Evolutionary conservation across 2,329 filamentous ascomycete genomes (phyloP), one percentile per base, ranked within the genome.

Genomic region (Polychaeton citri): DNA sequence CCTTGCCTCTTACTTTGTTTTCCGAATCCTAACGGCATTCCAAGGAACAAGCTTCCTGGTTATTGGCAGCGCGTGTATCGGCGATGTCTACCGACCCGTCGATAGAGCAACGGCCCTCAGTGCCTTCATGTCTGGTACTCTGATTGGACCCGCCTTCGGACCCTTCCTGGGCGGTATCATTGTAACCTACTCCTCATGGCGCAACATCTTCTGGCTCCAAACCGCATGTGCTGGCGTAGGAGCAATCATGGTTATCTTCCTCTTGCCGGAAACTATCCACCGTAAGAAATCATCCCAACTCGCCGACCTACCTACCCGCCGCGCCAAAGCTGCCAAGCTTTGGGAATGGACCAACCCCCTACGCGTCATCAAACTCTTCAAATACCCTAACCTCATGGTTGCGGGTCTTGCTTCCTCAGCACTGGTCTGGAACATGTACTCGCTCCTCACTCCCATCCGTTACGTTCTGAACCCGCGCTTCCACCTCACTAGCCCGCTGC

Each of bases 371-470:
- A 60, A 66, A 13, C 62, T 84, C 6, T 81, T 79, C 54, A 65
- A 68, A 12, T 81, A 82, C 50, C 74, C 76, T 1, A 85, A 84
- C 48, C 64, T 85, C 2, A 61, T 81, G 10, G 64, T 79, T 38
- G 68, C 70, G 12, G 72, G 69, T 3, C 56, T 79, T 3, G 74
- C 74, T 2, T 76, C 71, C 32, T 71, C 69, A 1, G 66, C 70
- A 9, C 61, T 87, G 1, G 73, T 84, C 10, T 85, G 78, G 77
- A 84, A 86, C 55, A 82, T 85, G 63, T 82, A 82, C 55, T 69
- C 67, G 3, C 66, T 81, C 1, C 63, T 81, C 3, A 81, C 78
- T 0, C 74, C 74, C 0, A 81, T 84, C 37, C 75, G 80, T 15
- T 81, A 81, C 45, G 70, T 84, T 4, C 63, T 86, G 9, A 84